phyloP scores from a whole-genome alignment of 441 rosid genomes.

The Metrosideros polymorpha region DNA sequence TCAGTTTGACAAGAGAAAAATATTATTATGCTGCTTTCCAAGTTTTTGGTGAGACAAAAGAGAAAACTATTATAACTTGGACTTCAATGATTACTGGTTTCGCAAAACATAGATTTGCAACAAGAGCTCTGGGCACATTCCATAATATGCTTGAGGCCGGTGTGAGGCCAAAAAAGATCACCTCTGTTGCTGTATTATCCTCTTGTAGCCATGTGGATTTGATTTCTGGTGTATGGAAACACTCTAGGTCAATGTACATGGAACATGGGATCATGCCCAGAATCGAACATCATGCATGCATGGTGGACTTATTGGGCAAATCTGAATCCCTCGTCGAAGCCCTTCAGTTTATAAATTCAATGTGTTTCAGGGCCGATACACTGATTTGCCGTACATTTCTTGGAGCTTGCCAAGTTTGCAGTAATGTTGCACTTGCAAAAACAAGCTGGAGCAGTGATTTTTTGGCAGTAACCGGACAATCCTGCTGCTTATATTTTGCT shows the following conservation, averaged over 20 bases:
- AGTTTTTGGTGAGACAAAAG: background rate
- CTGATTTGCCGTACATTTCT: conserved; percentile 59
- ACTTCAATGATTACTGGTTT: conserved; percentile 67
- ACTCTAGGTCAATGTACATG: conserved; percentile 40
- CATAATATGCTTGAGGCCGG: conserved; percentile 30
- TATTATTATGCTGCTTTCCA: too few relatives aligned
- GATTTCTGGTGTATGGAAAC: conserved; percentile 46
- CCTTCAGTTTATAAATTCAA: conserved; percentile 31
- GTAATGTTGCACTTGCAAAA: conserved; percentile 36
- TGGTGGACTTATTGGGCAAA: background rate
- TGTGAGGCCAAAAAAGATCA: conserved; percentile 45
- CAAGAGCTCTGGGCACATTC: conserved; percentile 38
- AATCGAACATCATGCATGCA: conserved; percentile 66
- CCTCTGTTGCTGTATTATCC: conserved; percentile 47
- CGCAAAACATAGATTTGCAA: conserved; percentile 53
- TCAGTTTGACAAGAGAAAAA: conserved; percentile 18
- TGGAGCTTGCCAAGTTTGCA: conserved; percentile 51
- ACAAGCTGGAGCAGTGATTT: conserved; percentile 41
- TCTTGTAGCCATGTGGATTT: conserved; percentile 66
- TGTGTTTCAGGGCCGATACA: conserved; percentile 40
- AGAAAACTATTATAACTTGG: conserved; percentile 46
- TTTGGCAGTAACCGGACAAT: conserved; percentile 35
- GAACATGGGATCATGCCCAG: conserved; percentile 42
- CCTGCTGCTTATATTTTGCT: conserved; percentile 49
- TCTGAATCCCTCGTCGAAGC: conserved; percentile 15